phyloP scores from a whole-genome alignment of 2,329 filamentous ascomycete genomes.

The Trichoderma harzianum region DNA sequence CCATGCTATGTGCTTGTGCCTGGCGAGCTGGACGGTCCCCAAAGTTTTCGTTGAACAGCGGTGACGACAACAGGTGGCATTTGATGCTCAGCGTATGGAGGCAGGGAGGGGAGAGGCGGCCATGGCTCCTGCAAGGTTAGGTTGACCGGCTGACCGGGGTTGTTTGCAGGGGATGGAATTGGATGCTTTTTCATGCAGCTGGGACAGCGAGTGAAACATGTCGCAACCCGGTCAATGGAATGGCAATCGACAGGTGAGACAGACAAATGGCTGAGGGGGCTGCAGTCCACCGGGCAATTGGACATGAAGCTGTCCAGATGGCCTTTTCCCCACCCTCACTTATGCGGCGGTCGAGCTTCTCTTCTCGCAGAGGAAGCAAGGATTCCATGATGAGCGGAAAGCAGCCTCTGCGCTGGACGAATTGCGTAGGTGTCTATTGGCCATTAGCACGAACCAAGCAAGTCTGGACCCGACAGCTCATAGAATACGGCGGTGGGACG shows the following conservation, averaged over 20 bases:
- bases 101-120: constrained; percentile 12
- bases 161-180: constrained; percentile 13
- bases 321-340: not conserved
- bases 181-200: constrained; percentile 14
- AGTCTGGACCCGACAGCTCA: not conserved
- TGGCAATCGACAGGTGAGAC: not conserved
- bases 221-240: constrained; percentile 6
- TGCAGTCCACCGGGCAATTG: not conserved
- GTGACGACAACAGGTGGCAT: not conserved
- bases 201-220: constrained; percentile 12
- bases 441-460: not conserved
- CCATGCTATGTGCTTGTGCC: constrained; percentile 6
- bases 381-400: not conserved
- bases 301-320: not conserved
- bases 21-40: not conserved
- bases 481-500: not conserved
- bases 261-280: not conserved
- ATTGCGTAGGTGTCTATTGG: not conserved
- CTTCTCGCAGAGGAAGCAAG: not conserved
- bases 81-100: not conserved
- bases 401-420: not conserved
- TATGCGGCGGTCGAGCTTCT: not conserved
- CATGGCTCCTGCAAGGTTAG: constrained; percentile 12
- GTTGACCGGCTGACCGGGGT: constrained; percentile 13
- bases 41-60: not conserved